A percentile compares a stretch with the other conserved stretches of the same genome.
Evolutionary conservation across 192 early-diverging fungal species (phyloP).

Genomic region (Coemansia sp.): DNA sequence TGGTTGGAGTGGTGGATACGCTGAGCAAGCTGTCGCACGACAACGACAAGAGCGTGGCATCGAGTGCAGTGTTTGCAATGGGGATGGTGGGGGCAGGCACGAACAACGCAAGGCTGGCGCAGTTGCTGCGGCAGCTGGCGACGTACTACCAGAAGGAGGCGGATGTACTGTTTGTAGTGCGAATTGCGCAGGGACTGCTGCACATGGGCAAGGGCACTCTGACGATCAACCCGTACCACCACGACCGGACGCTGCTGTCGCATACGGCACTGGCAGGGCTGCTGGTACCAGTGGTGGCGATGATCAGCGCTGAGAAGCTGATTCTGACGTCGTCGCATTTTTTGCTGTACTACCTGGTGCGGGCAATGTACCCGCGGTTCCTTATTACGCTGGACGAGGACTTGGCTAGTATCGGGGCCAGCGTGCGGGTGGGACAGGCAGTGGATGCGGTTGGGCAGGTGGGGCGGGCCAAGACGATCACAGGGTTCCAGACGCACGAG

Average conservation of each 20-base stretch:
- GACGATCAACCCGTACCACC: slow-evolving; percentile 93
- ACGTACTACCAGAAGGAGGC: slow-evolving; percentile 97
- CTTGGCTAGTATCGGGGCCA: slow-evolving; percentile 74
- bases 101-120: slow-evolving; percentile 97
- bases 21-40: slow-evolving; percentile 99
- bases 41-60: slow-evolving; percentile 90
- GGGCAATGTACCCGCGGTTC: slow-evolving; percentile 97
- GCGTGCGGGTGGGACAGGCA: slow-evolving; percentile 96
- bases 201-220: slow-evolving; percentile 98
- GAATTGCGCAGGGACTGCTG: slow-evolving; percentile 56
- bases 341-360: slow-evolving; percentile 88
- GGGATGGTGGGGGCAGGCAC: slow-evolving; percentile 98
- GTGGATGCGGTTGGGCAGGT: slow-evolving; percentile 99
- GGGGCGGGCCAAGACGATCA: slow-evolving; percentile 97
- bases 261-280: slow-evolving; percentile 85
- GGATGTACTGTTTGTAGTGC: slow-evolving; percentile 57
- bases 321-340: slow-evolving; percentile 90
- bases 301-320: slow-evolving; percentile 86
- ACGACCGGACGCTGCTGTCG: slow-evolving; percentile 88
- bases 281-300: slow-evolving; percentile 83
- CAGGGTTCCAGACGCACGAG: slow-evolving; percentile 97
- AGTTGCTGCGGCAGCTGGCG: slow-evolving; percentile 95
- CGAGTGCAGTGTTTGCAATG: slow-evolving; percentile 98
- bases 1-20: slow-evolving; percentile 87
- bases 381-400: slow-evolving; percentile 94